Evolutionary conservation across 2,329 filamentous ascomycete genomes (phyloP).

Genomic region (Coniochaeta pulveracea): DNA sequence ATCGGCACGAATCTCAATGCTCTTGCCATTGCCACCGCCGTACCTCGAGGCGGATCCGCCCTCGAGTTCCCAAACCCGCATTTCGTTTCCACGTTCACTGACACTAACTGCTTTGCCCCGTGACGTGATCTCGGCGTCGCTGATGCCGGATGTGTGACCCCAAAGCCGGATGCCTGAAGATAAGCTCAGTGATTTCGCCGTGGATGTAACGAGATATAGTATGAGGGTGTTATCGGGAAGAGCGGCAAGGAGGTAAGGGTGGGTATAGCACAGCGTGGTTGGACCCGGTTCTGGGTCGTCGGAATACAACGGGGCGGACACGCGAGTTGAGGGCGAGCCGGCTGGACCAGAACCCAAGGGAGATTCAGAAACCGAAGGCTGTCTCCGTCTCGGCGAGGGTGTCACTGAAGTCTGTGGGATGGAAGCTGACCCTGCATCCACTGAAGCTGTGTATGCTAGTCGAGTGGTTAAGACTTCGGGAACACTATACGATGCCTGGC

Average conservation of each 20-base stretch:
- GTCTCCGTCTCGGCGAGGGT: no score
- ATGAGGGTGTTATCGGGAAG: slow-evolving; percentile 82
- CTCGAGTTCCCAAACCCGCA: slow-evolving; percentile 84
- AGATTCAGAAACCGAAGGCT: no score
- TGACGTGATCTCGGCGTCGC: slow-evolving; percentile 72
- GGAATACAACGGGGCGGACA: slow-evolving; percentile 2
- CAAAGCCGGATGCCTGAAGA: slow-evolving; percentile 67
- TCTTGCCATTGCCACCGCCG: slow-evolving; percentile 20
- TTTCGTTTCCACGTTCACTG: slow-evolving; percentile 65
- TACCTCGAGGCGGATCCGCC: slow-evolving; percentile 35
- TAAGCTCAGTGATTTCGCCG: slow-evolving; percentile 52
- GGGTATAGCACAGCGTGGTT: slow-evolving; percentile 56
- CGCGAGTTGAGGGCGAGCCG: not conserved
- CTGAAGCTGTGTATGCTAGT: slow-evolving; percentile 26
- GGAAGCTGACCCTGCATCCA: slow-evolving; percentile 13
- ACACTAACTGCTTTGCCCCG: slow-evolving; percentile 87
- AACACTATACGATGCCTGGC: slow-evolving; percentile 5
- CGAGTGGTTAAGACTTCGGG: slow-evolving; percentile 25
- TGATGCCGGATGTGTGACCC: slow-evolving; percentile 87
- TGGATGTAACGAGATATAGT: slow-evolving; percentile 71
- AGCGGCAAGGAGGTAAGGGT: slow-evolving; percentile 77
- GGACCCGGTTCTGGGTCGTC: slow-evolving; percentile 29
- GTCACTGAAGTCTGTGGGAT: slow-evolving; percentile 7
- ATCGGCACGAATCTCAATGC: slow-evolving; percentile 29
- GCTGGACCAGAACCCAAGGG: not conserved